Evolutionary conservation across 257 asterid genomes (phyloP), one percentile per base, ranked within the genome.

Genomic region (Solanum rostratum): DNA sequence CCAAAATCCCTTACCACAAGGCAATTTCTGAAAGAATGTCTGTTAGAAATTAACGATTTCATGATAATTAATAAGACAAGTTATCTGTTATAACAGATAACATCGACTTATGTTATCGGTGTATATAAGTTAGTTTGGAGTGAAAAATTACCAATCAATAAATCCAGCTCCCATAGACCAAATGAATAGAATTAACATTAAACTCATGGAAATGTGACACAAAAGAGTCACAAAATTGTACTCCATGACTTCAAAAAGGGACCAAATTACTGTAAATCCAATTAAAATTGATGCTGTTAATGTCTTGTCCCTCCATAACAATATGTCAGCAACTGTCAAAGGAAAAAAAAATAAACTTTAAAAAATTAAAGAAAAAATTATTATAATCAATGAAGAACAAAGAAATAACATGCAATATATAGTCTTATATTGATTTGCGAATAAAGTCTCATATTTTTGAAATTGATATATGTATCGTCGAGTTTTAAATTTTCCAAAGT

Each of bases 241-340:
- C 5, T 87, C 90, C 78, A 84, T 92, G 41, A 93, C 90, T 86
- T 92, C 93, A 71, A 92, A 89, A 41, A 93, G 85, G 24, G 86
- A 92, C 97, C 95, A 93, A 46, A 91, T 86, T 22, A 83, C 68
- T 81, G 91, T 86, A 30, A 89, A 87, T 68, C 92, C 97, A 39
- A 82, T 83, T 45, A 93, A 84, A 29, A 91, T 87, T 27, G 88
- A 85, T 29, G 74, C 91, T 9, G 97, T 88, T 74, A 88, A 63
- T 73, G 90, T 90, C 76, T 79, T 81, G 81, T 93, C 85, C 46
- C 90, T 91, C 97, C 97, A 92, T 66, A 93, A 81, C 84, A 92
- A 33, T 84, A 92, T 79, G 74, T 93, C 92, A 18, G 92, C 94
- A 81, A 90, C 97, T 92, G 90, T 33, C 71, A 80, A n/a, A 2